These are phyloP conservation scores for Pseudocercospora vitis DNA, from an alignment of 2,329 filamentous ascomycete genomes.

Conservation along the genomic window DNA sequence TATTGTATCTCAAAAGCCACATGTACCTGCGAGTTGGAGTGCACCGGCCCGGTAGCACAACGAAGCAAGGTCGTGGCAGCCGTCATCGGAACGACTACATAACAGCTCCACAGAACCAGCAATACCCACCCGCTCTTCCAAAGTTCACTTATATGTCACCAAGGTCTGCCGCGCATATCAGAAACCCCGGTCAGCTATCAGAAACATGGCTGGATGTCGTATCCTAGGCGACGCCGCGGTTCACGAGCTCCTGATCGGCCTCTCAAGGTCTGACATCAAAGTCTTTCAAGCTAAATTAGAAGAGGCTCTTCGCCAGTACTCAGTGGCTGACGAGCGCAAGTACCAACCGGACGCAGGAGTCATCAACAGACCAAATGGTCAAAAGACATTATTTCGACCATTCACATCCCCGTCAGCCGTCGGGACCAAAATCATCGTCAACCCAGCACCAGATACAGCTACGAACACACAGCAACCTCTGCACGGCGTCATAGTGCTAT, in stretches of 20 bases:
- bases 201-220: constrained; percentile 7
- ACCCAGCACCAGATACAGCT: constrained; percentile 12
- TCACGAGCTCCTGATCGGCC: constrained; percentile 11
- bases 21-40: too few relatives aligned
- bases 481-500: constrained; percentile 18
- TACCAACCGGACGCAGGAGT: constrained; percentile 17
- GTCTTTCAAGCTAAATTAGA: constrained; percentile 14
- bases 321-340: constrained; percentile 8
- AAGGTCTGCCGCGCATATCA: too few relatives aligned
- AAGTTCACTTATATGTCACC: too few relatives aligned
- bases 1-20: too few relatives aligned
- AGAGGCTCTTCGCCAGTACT: constrained; percentile 13
- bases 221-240: constrained; percentile 20
- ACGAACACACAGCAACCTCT: constrained; percentile 4
- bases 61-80: too few relatives aligned
- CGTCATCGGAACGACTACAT: too few relatives aligned
- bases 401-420: constrained; percentile 17
- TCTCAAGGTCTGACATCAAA: constrained; percentile 11
- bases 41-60: too few relatives aligned
- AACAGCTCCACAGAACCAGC: too few relatives aligned
- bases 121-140: too few relatives aligned
- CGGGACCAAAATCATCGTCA: constrained; percentile 24
- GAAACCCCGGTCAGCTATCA: background rate
- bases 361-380: constrained; percentile 16
- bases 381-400: constrained; percentile 18